These are phyloP conservation scores for Ettlia oleoabundans DNA, from an alignment of 139 green algal species.

Conservation along the genomic window DNA sequence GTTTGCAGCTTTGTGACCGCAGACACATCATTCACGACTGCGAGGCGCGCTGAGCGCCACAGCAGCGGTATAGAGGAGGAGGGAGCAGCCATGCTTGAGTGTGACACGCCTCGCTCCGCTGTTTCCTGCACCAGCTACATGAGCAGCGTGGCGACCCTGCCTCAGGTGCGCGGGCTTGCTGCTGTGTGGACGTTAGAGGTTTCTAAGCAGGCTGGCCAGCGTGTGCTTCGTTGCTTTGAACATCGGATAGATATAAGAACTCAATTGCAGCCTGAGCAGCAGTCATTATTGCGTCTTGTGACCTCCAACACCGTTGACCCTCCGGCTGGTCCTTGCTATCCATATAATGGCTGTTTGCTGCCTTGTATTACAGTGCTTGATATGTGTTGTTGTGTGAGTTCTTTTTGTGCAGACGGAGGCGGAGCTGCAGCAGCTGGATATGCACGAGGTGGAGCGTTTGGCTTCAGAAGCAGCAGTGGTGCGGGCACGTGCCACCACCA, in stretches of 20 bases:
- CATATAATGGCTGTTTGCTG: too few species aligned
- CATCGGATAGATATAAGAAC: too few species aligned
- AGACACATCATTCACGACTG: too few species aligned
- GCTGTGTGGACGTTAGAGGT: not conserved
- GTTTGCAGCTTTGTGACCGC: too few species aligned
- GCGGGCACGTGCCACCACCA: not conserved
- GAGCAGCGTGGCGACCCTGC: not conserved
- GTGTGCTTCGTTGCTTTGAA: too few species aligned
- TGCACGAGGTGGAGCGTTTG: constrained; percentile 20
- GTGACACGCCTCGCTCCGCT: not conserved
- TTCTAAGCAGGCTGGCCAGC: too few species aligned
- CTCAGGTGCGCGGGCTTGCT: not conserved
- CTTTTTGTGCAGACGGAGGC: not conserved
- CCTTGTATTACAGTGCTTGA: not conserved
- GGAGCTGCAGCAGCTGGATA: constrained; percentile 30
- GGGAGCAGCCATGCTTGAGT: not conserved
- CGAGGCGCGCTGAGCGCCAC: not conserved
- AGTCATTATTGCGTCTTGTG: too few species aligned
- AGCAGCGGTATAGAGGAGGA: too few species aligned
- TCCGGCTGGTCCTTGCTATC: too few species aligned
- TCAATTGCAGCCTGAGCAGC: too few species aligned
- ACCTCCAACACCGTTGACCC: too few species aligned
- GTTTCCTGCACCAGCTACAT: not conserved
- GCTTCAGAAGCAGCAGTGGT: constrained; percentile 25
- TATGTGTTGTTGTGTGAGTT: not conserved